Evolutionary conservation across 805 yeast genomes (phyloP).

Genomic region (Spathaspora passalidarum): DNA sequence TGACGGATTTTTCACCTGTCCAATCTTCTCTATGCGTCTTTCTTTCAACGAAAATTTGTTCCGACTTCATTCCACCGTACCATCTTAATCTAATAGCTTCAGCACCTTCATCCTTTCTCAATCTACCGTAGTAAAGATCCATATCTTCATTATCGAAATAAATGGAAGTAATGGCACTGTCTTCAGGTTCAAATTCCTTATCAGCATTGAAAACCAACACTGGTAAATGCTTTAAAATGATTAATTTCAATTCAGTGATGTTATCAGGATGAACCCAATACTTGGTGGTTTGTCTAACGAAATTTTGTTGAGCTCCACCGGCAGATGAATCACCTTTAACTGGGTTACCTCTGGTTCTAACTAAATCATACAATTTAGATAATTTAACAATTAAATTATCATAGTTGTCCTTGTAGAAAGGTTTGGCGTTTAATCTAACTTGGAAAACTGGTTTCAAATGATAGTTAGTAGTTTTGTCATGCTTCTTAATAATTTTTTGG

Average conservation of each 20-base stretch:
- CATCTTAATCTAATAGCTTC: slow-evolving; percentile 97
- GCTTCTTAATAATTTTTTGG: slow-evolving; percentile 94
- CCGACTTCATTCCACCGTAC: slow-evolving; percentile 97
- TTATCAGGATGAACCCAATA: slow-evolving; percentile 99
- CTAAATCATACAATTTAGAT: slow-evolving; percentile 85
- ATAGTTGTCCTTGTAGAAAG: slow-evolving; percentile 93
- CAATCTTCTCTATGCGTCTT: slow-evolving; percentile 99
- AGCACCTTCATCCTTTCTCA: slow-evolving; percentile 97
- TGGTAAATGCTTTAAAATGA: slow-evolving; percentile 91
- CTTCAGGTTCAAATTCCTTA: slow-evolving; percentile 93
- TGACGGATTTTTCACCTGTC: slow-evolving; percentile 99
- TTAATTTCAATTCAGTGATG: slow-evolving; percentile 91
- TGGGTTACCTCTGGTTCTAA: slow-evolving; percentile 94
- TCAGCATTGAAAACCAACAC: slow-evolving; percentile 95
- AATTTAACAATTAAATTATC: slow-evolving; percentile 86
- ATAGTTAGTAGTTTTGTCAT: slow-evolving; percentile 77
- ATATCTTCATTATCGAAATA: slow-evolving; percentile 87
- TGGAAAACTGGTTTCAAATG: slow-evolving; percentile 88
- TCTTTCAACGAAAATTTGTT: slow-evolving; percentile 91
- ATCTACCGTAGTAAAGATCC: slow-evolving; percentile 91
- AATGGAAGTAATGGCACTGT: slow-evolving; percentile 94
- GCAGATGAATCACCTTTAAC: slow-evolving; percentile 93
- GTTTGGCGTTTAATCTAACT: slow-evolving; percentile 87
- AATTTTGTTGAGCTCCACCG: slow-evolving; percentile 98
- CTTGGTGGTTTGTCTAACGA: slow-evolving; percentile 96